Evolutionary conservation across 257 asterid species (phyloP).

Genomic region (Handroanthus guayacan): DNA sequence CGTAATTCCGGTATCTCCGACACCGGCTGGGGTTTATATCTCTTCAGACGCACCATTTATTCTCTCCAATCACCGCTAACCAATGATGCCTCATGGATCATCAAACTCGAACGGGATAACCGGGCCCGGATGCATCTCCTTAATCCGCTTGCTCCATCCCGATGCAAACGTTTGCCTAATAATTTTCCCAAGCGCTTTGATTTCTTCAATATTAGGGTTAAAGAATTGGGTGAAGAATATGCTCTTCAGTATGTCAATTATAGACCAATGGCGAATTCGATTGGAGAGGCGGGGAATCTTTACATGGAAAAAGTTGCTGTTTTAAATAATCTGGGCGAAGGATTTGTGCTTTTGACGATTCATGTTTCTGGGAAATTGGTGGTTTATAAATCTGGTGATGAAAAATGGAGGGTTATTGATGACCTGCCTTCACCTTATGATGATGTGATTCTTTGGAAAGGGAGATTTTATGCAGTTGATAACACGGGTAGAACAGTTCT

Average conservation of each 20-base stretch:
- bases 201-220: slow-evolving; percentile 53
- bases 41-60: slow-evolving; percentile 68
- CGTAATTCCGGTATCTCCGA: slow-evolving; percentile 77
- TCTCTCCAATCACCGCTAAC: slow-evolving; percentile 47
- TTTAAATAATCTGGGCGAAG: slow-evolving; percentile 34
- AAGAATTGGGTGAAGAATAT: slow-evolving; percentile 66
- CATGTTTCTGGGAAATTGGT: slow-evolving; percentile 78
- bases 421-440: slow-evolving; percentile 69
- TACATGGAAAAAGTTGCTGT: slow-evolving; percentile 89
- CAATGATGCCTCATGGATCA: slow-evolving; percentile 57
- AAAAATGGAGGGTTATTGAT: slow-evolving; percentile 68
- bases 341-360: slow-evolving; percentile 68
- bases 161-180: slow-evolving; percentile 57
- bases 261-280: slow-evolving; percentile 73
- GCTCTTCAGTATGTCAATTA: slow-evolving; percentile 76
- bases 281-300: slow-evolving; percentile 73
- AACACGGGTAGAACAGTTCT: slow-evolving; percentile 62
- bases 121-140: slow-evolving; percentile 62
- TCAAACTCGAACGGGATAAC: slow-evolving; percentile 68
- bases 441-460: slow-evolving; percentile 71
- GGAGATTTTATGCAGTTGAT: slow-evolving; percentile 71
- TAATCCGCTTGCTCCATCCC: slow-evolving; percentile 62
- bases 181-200: slow-evolving; percentile 60
- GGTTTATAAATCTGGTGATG: slow-evolving; percentile 73
- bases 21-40: slow-evolving; percentile 78